Conservation (phyloP, 192 early-diverging fungal species). For the Backusella australiensis region DNA sequence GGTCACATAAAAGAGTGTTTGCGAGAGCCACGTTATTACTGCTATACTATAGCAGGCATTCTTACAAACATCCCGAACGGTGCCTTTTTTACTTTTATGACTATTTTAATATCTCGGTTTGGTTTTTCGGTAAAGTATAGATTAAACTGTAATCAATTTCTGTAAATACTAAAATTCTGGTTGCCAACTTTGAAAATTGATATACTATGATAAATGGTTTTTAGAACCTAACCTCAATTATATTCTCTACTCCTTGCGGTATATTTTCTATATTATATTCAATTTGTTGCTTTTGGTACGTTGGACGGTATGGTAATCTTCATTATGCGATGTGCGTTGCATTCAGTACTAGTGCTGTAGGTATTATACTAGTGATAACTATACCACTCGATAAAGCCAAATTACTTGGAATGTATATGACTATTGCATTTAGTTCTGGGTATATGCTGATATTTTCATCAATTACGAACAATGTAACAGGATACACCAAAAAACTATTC, state of each 20-base stretch:
- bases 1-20: conserved; percentile 26
- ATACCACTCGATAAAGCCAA: conserved; percentile 12
- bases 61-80: conserved; percentile 25
- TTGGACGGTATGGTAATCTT: neutral
- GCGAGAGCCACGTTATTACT: conserved; percentile 17
- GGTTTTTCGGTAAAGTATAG: conserved; percentile 21
- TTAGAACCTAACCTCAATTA: conserved; percentile 22
- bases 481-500: conserved; percentile 21
- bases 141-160: neutral
- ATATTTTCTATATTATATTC: neutral
- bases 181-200: no score
- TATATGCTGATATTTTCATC: conserved; percentile 8
- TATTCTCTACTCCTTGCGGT: conserved; percentile 14
- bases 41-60: neutral
- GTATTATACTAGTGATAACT: conserved; percentile 18
- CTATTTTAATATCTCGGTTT: conserved; percentile 10
- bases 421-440: neutral
- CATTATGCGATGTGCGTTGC: neutral
- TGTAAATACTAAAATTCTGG: no score
- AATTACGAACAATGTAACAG: conserved; percentile 6
- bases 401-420: conserved; percentile 19
- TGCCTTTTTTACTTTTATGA: conserved; percentile 10
- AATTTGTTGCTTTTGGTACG: neutral
- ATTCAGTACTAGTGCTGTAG: neutral
- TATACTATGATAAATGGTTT: no score